phyloP scores from a whole-genome alignment of 2,329 filamentous ascomycete genomes.

The Arthrinium phaeospermum region DNA sequence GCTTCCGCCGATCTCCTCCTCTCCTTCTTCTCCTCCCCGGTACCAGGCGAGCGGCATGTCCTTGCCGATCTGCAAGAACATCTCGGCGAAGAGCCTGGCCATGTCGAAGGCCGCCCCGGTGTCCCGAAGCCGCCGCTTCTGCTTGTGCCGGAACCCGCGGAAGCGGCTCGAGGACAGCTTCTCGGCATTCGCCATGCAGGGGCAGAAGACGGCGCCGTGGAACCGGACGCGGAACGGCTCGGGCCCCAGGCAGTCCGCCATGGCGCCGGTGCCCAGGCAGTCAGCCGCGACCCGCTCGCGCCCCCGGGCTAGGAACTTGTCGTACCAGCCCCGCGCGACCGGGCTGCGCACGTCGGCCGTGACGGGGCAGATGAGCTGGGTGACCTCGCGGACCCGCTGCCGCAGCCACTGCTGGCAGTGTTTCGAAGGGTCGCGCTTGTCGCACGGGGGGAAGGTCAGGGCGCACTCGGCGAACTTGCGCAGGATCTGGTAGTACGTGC shows the following conservation, averaged over 20 bases:
- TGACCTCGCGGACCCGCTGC: background rate
- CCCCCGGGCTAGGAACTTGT: too few species aligned
- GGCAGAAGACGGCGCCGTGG: background rate
- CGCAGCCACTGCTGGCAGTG: too few species aligned
- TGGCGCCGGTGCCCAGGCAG: too few species aligned
- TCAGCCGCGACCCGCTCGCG: too few species aligned
- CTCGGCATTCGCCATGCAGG: background rate
- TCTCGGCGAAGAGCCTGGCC: background rate
- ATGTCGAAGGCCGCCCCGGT: background rate
- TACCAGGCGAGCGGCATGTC: background rate
- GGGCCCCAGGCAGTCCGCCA: too few species aligned
- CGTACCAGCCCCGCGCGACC: background rate
- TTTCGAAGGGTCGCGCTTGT: background rate
- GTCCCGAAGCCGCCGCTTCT: too few species aligned
- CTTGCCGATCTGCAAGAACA: background rate
- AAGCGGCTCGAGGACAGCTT: background rate
- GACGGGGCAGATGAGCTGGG: background rate
- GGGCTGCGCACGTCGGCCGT: background rate
- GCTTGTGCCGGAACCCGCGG: background rate
- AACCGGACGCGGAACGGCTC: background rate
- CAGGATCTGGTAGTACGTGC: background rate
- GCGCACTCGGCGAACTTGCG: background rate
- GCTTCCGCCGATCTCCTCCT: too few species aligned
- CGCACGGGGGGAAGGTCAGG: too few species aligned
- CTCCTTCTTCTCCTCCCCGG: too few species aligned